Conservation (phyloP, 352 stramenopile species). For the Pythium insidiosum region DNA sequence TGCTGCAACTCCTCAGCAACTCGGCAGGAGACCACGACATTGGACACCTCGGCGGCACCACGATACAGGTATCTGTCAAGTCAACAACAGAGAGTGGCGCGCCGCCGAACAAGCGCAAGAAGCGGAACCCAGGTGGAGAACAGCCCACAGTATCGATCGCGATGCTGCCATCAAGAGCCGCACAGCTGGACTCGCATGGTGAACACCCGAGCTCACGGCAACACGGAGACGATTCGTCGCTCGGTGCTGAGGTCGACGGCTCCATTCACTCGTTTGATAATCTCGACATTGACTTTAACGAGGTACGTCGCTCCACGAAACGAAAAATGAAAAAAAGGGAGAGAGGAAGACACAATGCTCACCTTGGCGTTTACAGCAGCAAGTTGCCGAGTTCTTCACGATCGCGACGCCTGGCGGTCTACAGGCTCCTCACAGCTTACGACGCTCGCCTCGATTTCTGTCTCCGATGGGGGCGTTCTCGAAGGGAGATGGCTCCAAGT, state of each 20-base stretch:
- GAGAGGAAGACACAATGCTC: no score
- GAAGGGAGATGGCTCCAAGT: slow-evolving; percentile 71
- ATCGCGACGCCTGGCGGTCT: slow-evolving; percentile 53
- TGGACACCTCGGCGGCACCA: neutral
- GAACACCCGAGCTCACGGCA: neutral
- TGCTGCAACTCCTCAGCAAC: slow-evolving; percentile 66
- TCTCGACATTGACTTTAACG: slow-evolving; percentile 84
- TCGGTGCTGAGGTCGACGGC: slow-evolving; percentile 55
- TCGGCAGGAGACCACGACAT: slow-evolving; percentile 26
- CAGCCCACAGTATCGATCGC: slow-evolving; percentile 15
- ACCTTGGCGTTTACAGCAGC: slow-evolving; percentile 30
- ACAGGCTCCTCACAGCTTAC: slow-evolving; percentile 58
- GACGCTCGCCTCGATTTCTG: slow-evolving; percentile 66
- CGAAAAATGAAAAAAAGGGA: no score
- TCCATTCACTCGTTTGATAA: slow-evolving; percentile 75
- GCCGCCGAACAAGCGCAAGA: slow-evolving; percentile 42
- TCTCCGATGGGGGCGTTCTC: slow-evolving; percentile 47
- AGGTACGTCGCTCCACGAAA: no score
- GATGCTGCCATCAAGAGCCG: slow-evolving; percentile 22
- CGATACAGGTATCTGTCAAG: neutral
- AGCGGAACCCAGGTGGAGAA: slow-evolving; percentile 25
- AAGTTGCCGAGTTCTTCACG: slow-evolving; percentile 82
- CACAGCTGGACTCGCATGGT: slow-evolving; percentile 9
- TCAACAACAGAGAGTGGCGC: no score
- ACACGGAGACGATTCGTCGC: slow-evolving; percentile 21